A percentile compares a stretch with the other conserved stretches of the same genome.
phyloP scores from a whole-genome alignment of 495 filamentous ascomycete genomes.

The Hyphodiscus hymeniophilus region DNA sequence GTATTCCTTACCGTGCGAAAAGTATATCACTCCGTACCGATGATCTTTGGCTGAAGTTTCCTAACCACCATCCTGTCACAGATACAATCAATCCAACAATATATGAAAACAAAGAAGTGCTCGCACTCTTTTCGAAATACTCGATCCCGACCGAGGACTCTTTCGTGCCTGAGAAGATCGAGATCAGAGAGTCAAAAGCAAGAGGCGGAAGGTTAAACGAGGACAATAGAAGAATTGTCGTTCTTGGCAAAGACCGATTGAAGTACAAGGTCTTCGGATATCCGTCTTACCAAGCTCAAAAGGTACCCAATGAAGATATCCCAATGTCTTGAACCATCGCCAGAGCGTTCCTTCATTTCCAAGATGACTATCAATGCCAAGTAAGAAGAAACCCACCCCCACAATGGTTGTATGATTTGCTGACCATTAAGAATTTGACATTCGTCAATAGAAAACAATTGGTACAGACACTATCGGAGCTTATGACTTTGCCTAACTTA shows the following conservation, averaged over 20 bases:
- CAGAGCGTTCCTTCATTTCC: too few relatives aligned
- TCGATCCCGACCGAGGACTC: slow-evolving; percentile 25
- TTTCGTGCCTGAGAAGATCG: slow-evolving; percentile 39
- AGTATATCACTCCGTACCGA: slow-evolving; percentile 5
- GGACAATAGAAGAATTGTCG: slow-evolving; percentile 32
- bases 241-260: slow-evolving; percentile 35
- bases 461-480: too few relatives aligned
- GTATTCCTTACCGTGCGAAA: slow-evolving; percentile 12
- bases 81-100: slow-evolving; percentile 16
- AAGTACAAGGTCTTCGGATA: slow-evolving; percentile 31
- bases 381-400: too few relatives aligned
- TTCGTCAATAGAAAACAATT: too few relatives aligned
- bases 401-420: too few relatives aligned
- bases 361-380: too few relatives aligned
- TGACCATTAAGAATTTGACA: too few relatives aligned
- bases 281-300: too few relatives aligned
- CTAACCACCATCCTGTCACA: slow-evolving; percentile 13
- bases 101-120: slow-evolving; percentile 13
- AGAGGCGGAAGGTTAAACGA: slow-evolving; percentile 25
- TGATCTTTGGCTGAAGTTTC: slow-evolving; percentile 4
- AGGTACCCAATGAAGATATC: slow-evolving; percentile 13
- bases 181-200: slow-evolving; percentile 22
- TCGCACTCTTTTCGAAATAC: slow-evolving; percentile 6
- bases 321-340: slow-evolving; percentile 13
- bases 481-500: too few relatives aligned